Percentiles rank a stretch among this genome's conserved stretches.
These are phyloP conservation scores for Tricharina praecox DNA, from an alignment of 495 filamentous ascomycete genomes.

Conservation along the genomic window DNA sequence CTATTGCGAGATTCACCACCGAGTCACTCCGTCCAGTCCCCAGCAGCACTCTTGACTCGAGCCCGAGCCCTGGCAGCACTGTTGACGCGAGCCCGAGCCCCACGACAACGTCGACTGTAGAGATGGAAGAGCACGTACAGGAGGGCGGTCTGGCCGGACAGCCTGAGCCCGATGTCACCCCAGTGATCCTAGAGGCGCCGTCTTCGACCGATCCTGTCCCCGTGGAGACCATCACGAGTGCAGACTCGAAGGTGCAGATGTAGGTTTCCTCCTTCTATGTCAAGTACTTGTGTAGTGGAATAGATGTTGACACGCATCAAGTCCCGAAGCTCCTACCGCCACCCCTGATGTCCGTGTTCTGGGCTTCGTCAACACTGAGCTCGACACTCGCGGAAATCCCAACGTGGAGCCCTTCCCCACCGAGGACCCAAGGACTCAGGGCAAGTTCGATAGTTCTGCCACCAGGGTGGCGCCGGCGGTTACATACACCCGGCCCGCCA, in stretches of 20 bases:
- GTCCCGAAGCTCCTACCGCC: slow-evolving; percentile 5
- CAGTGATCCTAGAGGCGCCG: background rate
- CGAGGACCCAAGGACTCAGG: background rate
- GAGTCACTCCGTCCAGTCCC: too few relatives aligned
- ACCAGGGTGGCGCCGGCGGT: background rate
- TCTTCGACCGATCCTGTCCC: background rate
- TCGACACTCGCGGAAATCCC: slow-evolving; percentile 5
- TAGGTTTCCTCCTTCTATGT: background rate
- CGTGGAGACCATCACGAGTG: background rate
- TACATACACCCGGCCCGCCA: background rate
- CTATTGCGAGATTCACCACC: too few relatives aligned
- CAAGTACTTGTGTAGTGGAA: background rate
- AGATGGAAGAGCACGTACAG: too few relatives aligned
- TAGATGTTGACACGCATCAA: background rate
- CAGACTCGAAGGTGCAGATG: background rate
- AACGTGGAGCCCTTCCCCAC: slow-evolving; percentile 2
- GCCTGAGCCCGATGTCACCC: background rate
- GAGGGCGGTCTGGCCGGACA: too few relatives aligned
- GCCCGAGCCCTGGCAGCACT: background rate
- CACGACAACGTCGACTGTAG: too few relatives aligned
- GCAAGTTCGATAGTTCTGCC: background rate
- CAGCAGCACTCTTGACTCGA: background rate
- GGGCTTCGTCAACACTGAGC: slow-evolving; percentile 2
- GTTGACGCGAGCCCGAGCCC: too few relatives aligned
- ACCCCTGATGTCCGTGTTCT: background rate